Evolutionary conservation across 1,284 basidiomycete species (phyloP), one percentile per base, ranked within the genome.

Genomic region (Cystobasidiaceae sp.): DNA sequence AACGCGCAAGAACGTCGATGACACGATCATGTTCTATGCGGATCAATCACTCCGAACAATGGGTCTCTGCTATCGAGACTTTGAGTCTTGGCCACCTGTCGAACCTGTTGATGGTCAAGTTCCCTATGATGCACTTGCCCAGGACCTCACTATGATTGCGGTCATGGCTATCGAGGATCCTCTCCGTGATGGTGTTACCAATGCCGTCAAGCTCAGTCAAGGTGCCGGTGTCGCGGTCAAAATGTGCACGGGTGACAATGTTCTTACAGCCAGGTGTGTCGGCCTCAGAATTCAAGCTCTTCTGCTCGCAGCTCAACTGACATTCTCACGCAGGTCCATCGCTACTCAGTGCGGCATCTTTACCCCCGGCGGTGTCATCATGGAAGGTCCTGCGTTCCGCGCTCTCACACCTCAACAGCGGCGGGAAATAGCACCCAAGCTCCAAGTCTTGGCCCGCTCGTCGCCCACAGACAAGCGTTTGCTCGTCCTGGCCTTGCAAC

Each of bases 241-340:
- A 81, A 98, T 98, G 93, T 96, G 91, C 77, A 97, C 94, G 0
- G 94, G 93, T 75, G 94, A 98, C 79, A 98, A 97, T 72, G 89
- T 93, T 52, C 82, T 97, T 48, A 94, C 92, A 6, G 79, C 79
- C 32, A 70, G 73, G 55, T 66, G 49, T 23, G 43, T 56, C 34
- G 8, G 3, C 32, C 25, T 27, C 11, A 17, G 21, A 23, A 8
- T 30, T 50, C 48, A 55, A 37, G 23, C 54, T 58, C 8, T 25
- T 17, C 9, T 21, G 7, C 17, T 17, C 23, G n/a, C n/a, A n/a
- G n/a, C n/a, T n/a, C n/a, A n/a, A n/a, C n/a, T n/a, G n/a, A n/a
- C n/a, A n/a, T n/a, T 37, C 17, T 43, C 28, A 1, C 19, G 33
- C 37, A 67, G 67, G 72, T 97, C 93, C 6, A 98, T 98, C 73